These are phyloP conservation scores for Blepharisma stoltei DNA, from an alignment of 73 alveolate genomes.

Conservation along the genomic window DNA sequence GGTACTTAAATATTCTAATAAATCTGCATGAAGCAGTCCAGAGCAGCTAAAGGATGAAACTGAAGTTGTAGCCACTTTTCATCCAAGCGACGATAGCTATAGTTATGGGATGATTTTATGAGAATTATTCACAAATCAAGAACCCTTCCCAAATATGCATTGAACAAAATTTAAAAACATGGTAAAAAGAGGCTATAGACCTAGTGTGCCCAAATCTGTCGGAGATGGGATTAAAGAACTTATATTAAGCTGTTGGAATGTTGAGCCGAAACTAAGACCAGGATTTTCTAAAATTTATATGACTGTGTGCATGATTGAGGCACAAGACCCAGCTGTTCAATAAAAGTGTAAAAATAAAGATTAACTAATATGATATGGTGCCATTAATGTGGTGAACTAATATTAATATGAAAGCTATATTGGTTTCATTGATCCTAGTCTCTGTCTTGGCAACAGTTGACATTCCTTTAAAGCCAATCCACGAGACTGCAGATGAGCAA, in stretches of 20 bases:
- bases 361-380: no score
- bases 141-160: constrained; percentile 27
- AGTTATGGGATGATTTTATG: constrained; percentile 38
- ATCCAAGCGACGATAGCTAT: constrained; percentile 16
- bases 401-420: constrained; percentile 1
- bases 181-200: constrained; percentile 21
- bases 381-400: neutral
- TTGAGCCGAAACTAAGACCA: constrained; percentile 25
- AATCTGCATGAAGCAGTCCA: constrained; percentile 35
- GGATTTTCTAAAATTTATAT: neutral
- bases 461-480: constrained; percentile 5
- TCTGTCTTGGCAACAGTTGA: neutral
- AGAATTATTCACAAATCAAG: constrained; percentile 33
- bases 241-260: constrained; percentile 27
- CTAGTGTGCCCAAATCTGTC: neutral
- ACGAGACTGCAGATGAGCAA: neutral
- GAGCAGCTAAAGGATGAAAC: neutral
- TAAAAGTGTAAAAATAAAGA: no score
- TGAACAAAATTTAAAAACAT: neutral
- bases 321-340: no score
- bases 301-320: neutral
- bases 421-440: neutral
- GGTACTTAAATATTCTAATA: neutral
- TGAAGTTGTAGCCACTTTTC: neutral
- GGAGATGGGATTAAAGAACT: neutral